A percentile compares a stretch with the other conserved stretches of the same genome.
phyloP scores from a whole-genome alignment of 179 eudicot species.

The Gypsophila paniculata region DNA sequence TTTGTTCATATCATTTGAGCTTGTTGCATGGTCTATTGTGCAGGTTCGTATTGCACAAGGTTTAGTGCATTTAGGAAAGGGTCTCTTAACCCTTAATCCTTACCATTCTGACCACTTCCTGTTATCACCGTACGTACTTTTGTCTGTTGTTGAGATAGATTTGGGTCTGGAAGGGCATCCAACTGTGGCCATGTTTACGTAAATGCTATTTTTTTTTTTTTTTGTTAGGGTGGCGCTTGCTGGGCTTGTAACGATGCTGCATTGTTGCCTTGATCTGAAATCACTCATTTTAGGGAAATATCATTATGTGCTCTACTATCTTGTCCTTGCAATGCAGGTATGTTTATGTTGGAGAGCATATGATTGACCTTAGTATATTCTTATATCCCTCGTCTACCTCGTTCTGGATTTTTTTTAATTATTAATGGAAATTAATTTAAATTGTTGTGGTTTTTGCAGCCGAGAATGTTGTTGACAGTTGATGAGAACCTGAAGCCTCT shows the following conservation, averaged over 20 bases:
- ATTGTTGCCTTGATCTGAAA: conserved; percentile 88
- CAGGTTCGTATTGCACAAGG: conserved; percentile 99
- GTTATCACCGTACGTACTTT: conserved; percentile 70
- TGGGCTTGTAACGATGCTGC: conserved; percentile 67
- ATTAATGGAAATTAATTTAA: too few relatives aligned
- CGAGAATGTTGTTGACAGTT: conserved; percentile 88
- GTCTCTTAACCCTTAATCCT: conserved; percentile 79
- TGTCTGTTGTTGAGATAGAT: neutral
- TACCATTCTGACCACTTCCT: conserved; percentile 88
- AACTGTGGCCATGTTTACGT: too few relatives aligned
- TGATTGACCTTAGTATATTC: too few relatives aligned
- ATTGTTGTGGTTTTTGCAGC: conserved; percentile 37
- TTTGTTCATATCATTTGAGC: neutral
- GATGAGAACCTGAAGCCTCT: conserved; percentile 92
- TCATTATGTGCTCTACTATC: conserved; percentile 83
- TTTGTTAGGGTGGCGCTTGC: too few relatives aligned
- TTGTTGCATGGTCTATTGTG: conserved; percentile 11
- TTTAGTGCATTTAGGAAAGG: conserved; percentile 91
- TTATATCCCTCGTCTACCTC: neutral
- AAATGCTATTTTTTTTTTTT: too few relatives aligned
- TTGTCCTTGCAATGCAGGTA: conserved; percentile 96
- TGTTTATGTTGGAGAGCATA: neutral
- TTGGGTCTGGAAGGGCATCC: neutral
- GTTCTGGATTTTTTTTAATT: neutral
- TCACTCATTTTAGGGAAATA: conserved; percentile 78